Base-by-base conservation (phyloP, 139 green algal genomes). In the Pycnococcus provasolii region DNA sequence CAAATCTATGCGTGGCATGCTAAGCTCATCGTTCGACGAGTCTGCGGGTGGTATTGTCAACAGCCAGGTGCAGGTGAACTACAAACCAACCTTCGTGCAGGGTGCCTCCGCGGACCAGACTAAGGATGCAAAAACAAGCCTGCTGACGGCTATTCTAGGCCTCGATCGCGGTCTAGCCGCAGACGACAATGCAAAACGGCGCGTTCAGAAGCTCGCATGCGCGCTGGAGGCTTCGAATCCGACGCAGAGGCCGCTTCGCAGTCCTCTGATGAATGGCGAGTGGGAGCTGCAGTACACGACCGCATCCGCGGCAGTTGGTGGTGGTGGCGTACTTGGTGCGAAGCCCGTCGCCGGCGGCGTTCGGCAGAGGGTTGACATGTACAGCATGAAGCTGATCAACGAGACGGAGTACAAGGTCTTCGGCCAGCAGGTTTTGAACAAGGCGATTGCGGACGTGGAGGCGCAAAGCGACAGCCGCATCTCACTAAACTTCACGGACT, bases 201-300 rank as follows among this genome's bases (percentile, higher is more conserved):
- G 53, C 7, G 53, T 76, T 39, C 51, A 76, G 48, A 5, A 64
- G 47, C 62, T 76, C 46, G 70, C 70, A 9, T 40, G 53, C 4
- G 50, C 62, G 2, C 51, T 76, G 11, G 70, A 76, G 70, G 63
- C 54, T 8, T 26, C 42, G 48, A 76, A 76, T 39, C 70, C 70
- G 37, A 76, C 70, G 45, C 41, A 6, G 5, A 13, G 11, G 42
- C 70, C 70, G 0, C 70, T 76, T 5, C 13, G 39, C 13, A 54
- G 11, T 3, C 59, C 60, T 13, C 70, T 76, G 4, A 43, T 70
- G 37, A 76, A 70, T 52, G 70, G 70, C 2, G 15, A 47, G n/a
- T 76, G 70, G 70, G 57, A 43, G 62, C 60, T 76, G 45, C 58
- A 69, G 70, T 76, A 76, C 60, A 76, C 70, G 9, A 76, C 70